These are phyloP conservation scores for Acer yangbiense DNA, from an alignment of 345 rosid genomes.

Conservation along the genomic window DNA sequence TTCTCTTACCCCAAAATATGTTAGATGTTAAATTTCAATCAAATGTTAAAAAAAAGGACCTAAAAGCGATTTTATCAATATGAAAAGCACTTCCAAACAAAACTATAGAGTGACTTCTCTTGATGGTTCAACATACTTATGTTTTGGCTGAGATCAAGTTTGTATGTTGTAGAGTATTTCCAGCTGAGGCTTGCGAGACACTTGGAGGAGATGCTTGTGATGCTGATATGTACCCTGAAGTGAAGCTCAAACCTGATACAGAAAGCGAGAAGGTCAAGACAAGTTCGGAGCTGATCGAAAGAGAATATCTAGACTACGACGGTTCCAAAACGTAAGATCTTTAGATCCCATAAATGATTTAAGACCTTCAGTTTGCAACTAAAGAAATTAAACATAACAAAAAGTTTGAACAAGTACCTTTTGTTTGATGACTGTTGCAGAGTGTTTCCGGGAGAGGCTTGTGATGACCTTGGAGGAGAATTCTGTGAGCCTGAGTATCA, in stretches of 20 bases:
- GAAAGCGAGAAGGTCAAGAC: constrained; percentile 22
- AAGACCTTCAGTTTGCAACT: background rate
- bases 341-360: background rate
- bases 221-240: constrained; percentile 66
- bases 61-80: background rate
- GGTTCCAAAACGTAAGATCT: constrained; percentile 67
- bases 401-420: background rate
- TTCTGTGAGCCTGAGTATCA: constrained; percentile 73
- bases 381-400: background rate
- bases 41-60: background rate
- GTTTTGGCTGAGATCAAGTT: background rate
- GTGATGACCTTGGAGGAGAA: constrained; percentile 95
- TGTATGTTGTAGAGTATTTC: constrained; percentile 51
- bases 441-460: constrained; percentile 75
- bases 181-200: constrained; percentile 70
- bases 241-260: constrained; percentile 50
- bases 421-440: constrained; percentile 36
- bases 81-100: background rate
- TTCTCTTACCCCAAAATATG: background rate
- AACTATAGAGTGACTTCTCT: background rate
- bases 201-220: constrained; percentile 66
- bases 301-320: constrained; percentile 71
- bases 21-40: background rate
- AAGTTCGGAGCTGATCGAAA: constrained; percentile 53
- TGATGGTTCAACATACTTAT: background rate